Base-by-base conservation (phyloP, 2,329 filamentous ascomycete genomes). In the Dothidotthia symphoricarpi region DNA sequence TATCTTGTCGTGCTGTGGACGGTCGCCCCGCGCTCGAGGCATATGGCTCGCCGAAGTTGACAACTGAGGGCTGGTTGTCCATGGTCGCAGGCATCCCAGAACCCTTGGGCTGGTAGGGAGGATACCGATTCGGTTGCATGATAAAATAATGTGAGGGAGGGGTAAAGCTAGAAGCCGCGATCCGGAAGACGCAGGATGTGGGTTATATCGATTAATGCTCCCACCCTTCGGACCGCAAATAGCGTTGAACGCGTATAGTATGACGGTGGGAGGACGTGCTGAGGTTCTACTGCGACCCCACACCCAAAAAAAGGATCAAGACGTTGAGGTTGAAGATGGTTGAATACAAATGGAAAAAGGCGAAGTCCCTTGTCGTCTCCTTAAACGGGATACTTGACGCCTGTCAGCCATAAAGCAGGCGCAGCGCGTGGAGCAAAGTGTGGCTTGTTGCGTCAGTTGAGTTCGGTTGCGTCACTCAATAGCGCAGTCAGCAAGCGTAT, bases 61-160 rank as follows among this genome's bases (percentile, higher is more conserved):
- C 24, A 14, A 54, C 41, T 11, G 55, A 39, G 22, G 58, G 50
- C 32, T 52, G 43, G 25, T 49, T 35, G 24, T 52, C 47, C 57
- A 61, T 59, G 27, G 59, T 61, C 37, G 55, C 60, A 34, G 60
- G 60, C 42, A 62, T 55, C 19, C 45, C 41, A 9, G 47, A 38
- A 13, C 61, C 61, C 50, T 66, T 66, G 50, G 64, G 55, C 45
- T 53, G 51, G 37, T 63, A 55, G 32, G 54, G 45, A 16, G 60
- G 63, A 31, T 57, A 46, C 44, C 54, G 48, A 50, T 35, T 36
- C 32, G 45, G 43, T 29, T 54, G 43, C 61, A 64, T 64, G 45
- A 36, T 55, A 40, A 44, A 47, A 43, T 41, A 43, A 34, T 40
- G 39, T 13, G 30, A 33, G 31, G 31, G 28, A 16, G 8, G 28